phyloP scores from a whole-genome alignment of 768 basidiomycete genomes.

The Scleroderma bovista region DNA sequence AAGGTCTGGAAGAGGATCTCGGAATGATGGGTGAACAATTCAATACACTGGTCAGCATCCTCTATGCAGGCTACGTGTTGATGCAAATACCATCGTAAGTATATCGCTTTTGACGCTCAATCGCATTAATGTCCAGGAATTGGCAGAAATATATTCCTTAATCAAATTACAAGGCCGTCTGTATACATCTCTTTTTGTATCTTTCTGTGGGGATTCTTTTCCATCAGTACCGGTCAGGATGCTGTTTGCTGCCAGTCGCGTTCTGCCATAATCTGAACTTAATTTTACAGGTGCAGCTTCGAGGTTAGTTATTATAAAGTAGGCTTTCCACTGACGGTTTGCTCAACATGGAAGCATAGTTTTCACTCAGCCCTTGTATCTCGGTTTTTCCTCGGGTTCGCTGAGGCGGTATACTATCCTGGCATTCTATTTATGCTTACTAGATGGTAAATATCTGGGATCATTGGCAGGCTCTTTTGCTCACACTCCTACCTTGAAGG shows the following conservation, averaged over 20 bases:
- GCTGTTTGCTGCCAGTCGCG: background rate
- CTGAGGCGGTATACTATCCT: slow-evolving; percentile 66
- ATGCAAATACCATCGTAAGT: slow-evolving; percentile 72
- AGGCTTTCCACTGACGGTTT: slow-evolving; percentile 1
- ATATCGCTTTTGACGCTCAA: background rate
- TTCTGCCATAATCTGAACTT: background rate
- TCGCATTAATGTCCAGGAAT: background rate
- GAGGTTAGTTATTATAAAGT: slow-evolving; percentile 4
- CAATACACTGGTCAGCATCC: slow-evolving; percentile 59
- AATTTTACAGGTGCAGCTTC: slow-evolving; percentile 32
- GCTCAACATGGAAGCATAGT: slow-evolving; percentile 24
- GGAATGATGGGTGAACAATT: slow-evolving; percentile 55
- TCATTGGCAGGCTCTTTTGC: background rate
- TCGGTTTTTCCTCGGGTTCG: slow-evolving; percentile 73
- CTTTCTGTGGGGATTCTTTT: slow-evolving; percentile 67
- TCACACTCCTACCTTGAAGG: background rate
- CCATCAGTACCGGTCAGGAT: slow-evolving; percentile 42
- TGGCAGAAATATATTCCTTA: slow-evolving; percentile 60
- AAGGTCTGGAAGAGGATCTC: slow-evolving; percentile 65
- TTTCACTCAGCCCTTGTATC: slow-evolving; percentile 58
- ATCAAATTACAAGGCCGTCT: slow-evolving; percentile 59
- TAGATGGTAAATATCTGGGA: slow-evolving; percentile 40
- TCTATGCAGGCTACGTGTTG: slow-evolving; percentile 65
- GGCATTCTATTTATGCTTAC: slow-evolving; percentile 62
- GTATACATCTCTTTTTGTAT: slow-evolving; percentile 59